Percentiles rank a stretch among this genome's conserved stretches.
phyloP scores from a whole-genome alignment of 1,139 yeast species.

The Diutina neorugosa region DNA sequence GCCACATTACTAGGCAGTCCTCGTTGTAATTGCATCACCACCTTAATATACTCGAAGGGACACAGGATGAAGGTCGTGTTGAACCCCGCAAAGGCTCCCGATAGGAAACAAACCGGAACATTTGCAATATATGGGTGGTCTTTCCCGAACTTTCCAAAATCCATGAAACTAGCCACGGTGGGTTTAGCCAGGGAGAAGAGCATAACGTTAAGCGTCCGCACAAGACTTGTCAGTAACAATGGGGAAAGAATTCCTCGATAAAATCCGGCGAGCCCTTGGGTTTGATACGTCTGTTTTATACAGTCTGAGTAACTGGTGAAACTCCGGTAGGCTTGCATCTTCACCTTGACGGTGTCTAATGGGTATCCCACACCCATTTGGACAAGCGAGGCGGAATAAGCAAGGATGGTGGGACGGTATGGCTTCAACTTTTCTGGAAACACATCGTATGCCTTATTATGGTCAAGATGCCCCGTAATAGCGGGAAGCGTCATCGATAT shows the following conservation, averaged over 20 bases:
- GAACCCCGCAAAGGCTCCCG: slow-evolving; percentile 62
- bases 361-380: slow-evolving; percentile 76
- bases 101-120: slow-evolving; percentile 51
- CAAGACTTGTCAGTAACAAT: slow-evolving; percentile 48
- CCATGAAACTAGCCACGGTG: background rate
- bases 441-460: slow-evolving; percentile 25
- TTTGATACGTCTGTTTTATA: slow-evolving; percentile 37
- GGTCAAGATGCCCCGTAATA: slow-evolving; percentile 30
- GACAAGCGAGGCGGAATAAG: slow-evolving; percentile 53
- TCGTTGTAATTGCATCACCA: slow-evolving; percentile 11
- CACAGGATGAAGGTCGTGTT: slow-evolving; percentile 58
- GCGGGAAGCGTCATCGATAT: slow-evolving; percentile 19
- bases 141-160: slow-evolving; percentile 10
- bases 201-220: slow-evolving; percentile 57
- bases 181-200: slow-evolving; percentile 53
- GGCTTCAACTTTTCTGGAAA: slow-evolving; percentile 44
- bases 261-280: slow-evolving; percentile 62
- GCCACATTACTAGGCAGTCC: slow-evolving; percentile 5
- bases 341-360: slow-evolving; percentile 69
- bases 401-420: slow-evolving; percentile 44
- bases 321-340: slow-evolving; percentile 66
- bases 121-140: slow-evolving; percentile 31
- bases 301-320: slow-evolving; percentile 52
- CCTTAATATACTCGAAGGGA: slow-evolving; percentile 78
- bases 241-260: slow-evolving; percentile 74